Evolutionary conservation across 768 basidiomycete species (phyloP), one percentile per base, ranked within the genome.

Genomic region (Boletus vinaceobasis): DNA sequence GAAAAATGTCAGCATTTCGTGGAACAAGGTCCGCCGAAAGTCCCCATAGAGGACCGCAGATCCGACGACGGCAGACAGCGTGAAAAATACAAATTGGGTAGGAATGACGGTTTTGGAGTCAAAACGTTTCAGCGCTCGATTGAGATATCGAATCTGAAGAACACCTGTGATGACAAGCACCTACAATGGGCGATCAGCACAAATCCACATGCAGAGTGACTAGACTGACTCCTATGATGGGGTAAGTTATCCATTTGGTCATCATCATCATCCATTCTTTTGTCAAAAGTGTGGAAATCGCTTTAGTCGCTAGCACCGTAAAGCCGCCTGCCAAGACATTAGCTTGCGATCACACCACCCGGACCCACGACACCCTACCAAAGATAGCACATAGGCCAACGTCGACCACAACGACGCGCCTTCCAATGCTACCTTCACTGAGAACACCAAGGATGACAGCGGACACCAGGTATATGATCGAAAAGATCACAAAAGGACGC

Each of bases 41-140:
- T 99, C 96, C 26, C 91, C 88, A 66, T 96, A 99, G 1, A 99
- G 79, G 15, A 99, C 86, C 2, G 91, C 93, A 5, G 93, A 95
- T 27, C 95, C 96, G 52, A 90, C 75, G 61, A 99, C 95, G 5
- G 92, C 93, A 5, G 91, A 93, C 35, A 98, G 77, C 26, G 91
- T 95, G 75, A 98, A 98, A 52, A 93, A 79, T 31, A 96, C 93
- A 68, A 97, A 98, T 76, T 98, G 95, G 14, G 86, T 87, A 5
- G 95, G 96, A 59, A 98, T 92, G 26, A 98, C 95, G 49, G 87
- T 89, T 75, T 97, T 96, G 71, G 90, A 86, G 66, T 97, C 93
- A 69, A 98, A 98, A 21, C 86, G 82, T 85, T 92, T 95, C 43
- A 98, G 70, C 7, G 95, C 94, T 53, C 91, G 77, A 62, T 92